phyloP scores from a whole-genome alignment of 2,329 filamentous ascomycete species.

The Metarhizium anisopliae region DNA sequence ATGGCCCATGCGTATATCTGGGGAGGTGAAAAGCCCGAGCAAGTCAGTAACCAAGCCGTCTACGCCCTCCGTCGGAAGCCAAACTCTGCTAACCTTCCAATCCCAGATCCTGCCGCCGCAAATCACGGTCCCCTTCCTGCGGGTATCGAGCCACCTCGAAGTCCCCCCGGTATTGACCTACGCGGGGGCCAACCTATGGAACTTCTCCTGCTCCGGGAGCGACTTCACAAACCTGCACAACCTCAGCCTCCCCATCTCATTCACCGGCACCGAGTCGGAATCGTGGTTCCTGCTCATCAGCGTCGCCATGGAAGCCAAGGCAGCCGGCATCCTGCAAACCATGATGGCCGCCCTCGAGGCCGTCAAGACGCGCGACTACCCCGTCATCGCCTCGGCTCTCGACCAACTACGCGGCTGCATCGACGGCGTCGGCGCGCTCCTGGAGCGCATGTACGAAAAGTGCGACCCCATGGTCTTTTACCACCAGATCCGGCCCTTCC shows the following conservation, averaged over 20 bases:
- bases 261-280: constrained; percentile 82
- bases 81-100: not conserved
- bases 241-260: constrained; percentile 65
- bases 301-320: constrained; percentile 79
- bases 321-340: constrained; percentile 62
- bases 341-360: constrained; percentile 72
- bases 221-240: constrained; percentile 59
- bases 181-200: constrained; percentile 81
- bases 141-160: constrained; percentile 63
- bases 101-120: constrained; percentile 57
- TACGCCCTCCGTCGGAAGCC: too few relatives aligned
- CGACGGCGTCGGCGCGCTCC: constrained; percentile 54
- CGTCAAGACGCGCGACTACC: constrained; percentile 50
- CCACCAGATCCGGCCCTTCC: constrained; percentile 75
- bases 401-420: constrained; percentile 58
- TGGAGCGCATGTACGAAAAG: constrained; percentile 80
- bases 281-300: constrained; percentile 93
- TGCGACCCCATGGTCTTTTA: constrained; percentile 87
- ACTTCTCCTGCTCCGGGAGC: constrained; percentile 53
- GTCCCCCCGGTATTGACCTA: constrained; percentile 88
- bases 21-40: constrained; percentile 67
- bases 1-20: constrained; percentile 83
- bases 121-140: constrained; percentile 68
- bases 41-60: constrained; percentile 39
- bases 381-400: constrained; percentile 53